phyloP scores from a whole-genome alignment of 805 yeast species.

The Yarrowia keelungensis region DNA sequence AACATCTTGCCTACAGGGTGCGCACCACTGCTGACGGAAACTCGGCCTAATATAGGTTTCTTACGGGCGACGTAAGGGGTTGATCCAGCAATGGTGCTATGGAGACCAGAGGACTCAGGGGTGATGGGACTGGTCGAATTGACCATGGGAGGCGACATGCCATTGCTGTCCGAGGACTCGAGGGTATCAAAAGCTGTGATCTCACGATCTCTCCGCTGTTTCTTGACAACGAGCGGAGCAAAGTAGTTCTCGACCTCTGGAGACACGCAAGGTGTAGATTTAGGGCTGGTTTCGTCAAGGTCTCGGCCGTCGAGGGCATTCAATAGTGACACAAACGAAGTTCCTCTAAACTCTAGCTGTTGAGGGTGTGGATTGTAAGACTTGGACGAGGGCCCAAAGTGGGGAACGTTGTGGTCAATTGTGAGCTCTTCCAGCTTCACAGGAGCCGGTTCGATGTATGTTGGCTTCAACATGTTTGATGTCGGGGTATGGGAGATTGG shows the following conservation, averaged over 20 bases:
- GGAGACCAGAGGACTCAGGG: slow-evolving; percentile 10
- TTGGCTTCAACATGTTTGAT: slow-evolving; percentile 9
- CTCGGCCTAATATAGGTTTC: background rate
- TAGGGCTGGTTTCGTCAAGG: background rate
- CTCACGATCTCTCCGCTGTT: slow-evolving; percentile 17
- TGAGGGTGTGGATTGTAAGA: slow-evolving; percentile 24
- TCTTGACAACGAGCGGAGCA: slow-evolving; percentile 5
- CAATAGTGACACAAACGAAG: slow-evolving; percentile 4
- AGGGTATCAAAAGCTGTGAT: slow-evolving; percentile 13
- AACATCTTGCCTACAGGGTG: slow-evolving; percentile 5
- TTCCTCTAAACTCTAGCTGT: slow-evolving; percentile 12
- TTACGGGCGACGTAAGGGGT: slow-evolving; percentile 12
- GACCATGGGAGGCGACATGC: slow-evolving; percentile 23
- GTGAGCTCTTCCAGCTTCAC: background rate
- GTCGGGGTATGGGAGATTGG: slow-evolving; percentile 1
- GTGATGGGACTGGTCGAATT: slow-evolving; percentile 21
- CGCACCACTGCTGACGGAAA: slow-evolving; percentile 12
- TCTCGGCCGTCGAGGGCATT: slow-evolving; percentile 9
- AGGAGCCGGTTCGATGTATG: background rate
- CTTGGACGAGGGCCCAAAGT: background rate
- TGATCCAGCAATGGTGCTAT: slow-evolving; percentile 13
- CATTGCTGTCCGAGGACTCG: slow-evolving; percentile 9
- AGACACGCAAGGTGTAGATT: slow-evolving; percentile 8
- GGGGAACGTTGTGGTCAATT: slow-evolving; percentile 1
- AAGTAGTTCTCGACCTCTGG: slow-evolving; percentile 21